A percentile compares a stretch with the other conserved stretches of the same genome.
Evolutionary conservation across 305 asterid genomes (phyloP).

Genomic region (Fraxinus platypoda): DNA sequence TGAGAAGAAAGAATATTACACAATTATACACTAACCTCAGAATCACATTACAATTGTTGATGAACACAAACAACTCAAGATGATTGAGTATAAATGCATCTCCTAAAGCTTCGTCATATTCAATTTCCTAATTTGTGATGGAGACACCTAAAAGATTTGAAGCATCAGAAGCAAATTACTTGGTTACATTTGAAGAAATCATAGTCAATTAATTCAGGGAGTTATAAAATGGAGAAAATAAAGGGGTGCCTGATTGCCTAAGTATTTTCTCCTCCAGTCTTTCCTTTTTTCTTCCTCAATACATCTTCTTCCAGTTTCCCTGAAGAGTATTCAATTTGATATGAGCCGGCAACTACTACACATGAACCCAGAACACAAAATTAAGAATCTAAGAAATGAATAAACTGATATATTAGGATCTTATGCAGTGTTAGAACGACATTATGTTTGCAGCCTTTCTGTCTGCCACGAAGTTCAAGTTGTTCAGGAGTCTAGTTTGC

Average conservation of each 20-base stretch:
- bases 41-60: background rate
- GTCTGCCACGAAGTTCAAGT: constrained; percentile 81
- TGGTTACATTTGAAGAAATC: background rate
- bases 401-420: constrained; percentile 7
- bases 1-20: background rate
- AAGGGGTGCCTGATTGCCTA: background rate
- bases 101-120: background rate
- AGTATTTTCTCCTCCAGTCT: background rate
- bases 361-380: background rate
- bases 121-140: background rate
- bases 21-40: background rate
- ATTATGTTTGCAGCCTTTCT: constrained; percentile 88
- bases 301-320: background rate
- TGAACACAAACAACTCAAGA: background rate
- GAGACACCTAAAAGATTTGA: background rate
- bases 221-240: background rate
- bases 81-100: background rate
- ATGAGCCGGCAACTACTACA: background rate
- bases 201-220: background rate
- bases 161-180: background rate
- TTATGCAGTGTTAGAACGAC: constrained; percentile 36
- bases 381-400: background rate
- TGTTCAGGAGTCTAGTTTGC: constrained; percentile 99
- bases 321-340: background rate
- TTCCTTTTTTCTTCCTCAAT: background rate